These are phyloP conservation scores for Nannochloropsis salina DNA, from an alignment of 108 stramenopile species.

Conservation along the genomic window DNA sequence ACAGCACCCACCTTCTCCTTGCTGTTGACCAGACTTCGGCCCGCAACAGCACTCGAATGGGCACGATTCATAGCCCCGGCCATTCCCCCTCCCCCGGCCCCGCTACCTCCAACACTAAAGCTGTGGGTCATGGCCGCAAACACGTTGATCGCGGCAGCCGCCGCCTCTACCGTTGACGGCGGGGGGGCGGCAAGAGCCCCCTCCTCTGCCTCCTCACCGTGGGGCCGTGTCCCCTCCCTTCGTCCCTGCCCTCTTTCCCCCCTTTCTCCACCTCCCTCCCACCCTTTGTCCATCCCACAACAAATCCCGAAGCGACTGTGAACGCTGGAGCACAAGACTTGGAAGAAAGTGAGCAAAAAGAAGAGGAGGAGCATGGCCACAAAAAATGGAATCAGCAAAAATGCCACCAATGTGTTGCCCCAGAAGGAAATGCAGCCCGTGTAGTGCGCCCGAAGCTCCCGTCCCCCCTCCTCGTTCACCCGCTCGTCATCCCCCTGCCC, in stretches of 20 bases:
- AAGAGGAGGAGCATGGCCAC: conserved; percentile 26
- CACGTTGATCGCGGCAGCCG: not conserved
- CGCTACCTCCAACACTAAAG: too few species aligned
- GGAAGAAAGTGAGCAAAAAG: not conserved
- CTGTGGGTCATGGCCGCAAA: too few species aligned
- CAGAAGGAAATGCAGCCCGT: conserved; percentile 59
- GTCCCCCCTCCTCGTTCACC: conserved; percentile 26
- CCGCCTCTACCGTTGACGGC: not conserved
- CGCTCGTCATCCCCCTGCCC: not conserved
- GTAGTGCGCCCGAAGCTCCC: conserved; percentile 47
- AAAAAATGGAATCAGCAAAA: conserved; percentile 54
- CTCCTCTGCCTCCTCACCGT: not conserved
- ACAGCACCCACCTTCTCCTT: not conserved
- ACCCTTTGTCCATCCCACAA: not conserved
- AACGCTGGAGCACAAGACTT: conserved; percentile 8
- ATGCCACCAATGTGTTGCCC: conserved; percentile 57
- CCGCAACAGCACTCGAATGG: too few species aligned
- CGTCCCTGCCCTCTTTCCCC: conserved; percentile 18
- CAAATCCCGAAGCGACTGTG: not conserved
- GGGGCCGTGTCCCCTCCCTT: not conserved
- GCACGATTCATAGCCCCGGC: too few species aligned
- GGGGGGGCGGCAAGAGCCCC: not conserved
- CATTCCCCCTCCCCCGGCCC: too few species aligned
- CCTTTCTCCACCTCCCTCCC: not conserved
- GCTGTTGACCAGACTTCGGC: too few species aligned